phyloP scores from a whole-genome alignment of 106 monocot genomes.

The Vanilla planifolia region DNA sequence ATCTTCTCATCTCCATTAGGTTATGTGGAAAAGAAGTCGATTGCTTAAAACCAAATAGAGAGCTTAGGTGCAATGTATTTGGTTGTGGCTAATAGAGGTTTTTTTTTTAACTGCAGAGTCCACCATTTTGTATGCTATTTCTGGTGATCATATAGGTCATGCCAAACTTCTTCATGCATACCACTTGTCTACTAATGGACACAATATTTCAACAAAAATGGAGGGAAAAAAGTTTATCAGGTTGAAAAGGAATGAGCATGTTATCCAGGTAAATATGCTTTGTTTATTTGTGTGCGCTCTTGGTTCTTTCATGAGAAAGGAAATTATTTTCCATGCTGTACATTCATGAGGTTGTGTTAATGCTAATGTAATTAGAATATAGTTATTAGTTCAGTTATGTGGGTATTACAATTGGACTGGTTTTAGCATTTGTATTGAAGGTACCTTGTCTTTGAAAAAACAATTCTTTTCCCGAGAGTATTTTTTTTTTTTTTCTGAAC shows the following conservation, averaged over 20 bases:
- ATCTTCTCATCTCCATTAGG: slow-evolving; percentile 94
- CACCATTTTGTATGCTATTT: slow-evolving; percentile 76
- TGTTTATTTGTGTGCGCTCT: not conserved
- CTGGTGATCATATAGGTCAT: slow-evolving; percentile 74
- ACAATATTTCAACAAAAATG: slow-evolving; percentile 70
- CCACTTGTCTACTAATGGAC: slow-evolving; percentile 54
- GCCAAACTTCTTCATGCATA: slow-evolving; percentile 80
- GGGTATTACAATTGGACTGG: too few species aligned
- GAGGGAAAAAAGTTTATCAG: slow-evolving; percentile 88
- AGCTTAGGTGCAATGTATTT: not conserved
- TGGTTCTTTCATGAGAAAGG: not conserved
- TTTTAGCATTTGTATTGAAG: too few species aligned
- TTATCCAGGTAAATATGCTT: slow-evolving; percentile 61
- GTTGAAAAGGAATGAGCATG: slow-evolving; percentile 75
- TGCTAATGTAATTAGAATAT: too few species aligned
- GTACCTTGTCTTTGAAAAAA: too few species aligned
- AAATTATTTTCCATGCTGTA: not conserved
- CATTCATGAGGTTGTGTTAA: too few species aligned
- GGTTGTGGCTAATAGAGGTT: slow-evolving; percentile 5
- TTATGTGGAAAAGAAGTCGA: slow-evolving; percentile 9
- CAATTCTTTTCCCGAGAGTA: too few species aligned
- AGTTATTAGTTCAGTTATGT: too few species aligned
- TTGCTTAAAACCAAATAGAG: not conserved
- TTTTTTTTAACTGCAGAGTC: slow-evolving; percentile 55
- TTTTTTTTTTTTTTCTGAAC: too few species aligned